phyloP scores from a whole-genome alignment of 176 grass and related monocot species.

The Oryza punctata region DNA sequence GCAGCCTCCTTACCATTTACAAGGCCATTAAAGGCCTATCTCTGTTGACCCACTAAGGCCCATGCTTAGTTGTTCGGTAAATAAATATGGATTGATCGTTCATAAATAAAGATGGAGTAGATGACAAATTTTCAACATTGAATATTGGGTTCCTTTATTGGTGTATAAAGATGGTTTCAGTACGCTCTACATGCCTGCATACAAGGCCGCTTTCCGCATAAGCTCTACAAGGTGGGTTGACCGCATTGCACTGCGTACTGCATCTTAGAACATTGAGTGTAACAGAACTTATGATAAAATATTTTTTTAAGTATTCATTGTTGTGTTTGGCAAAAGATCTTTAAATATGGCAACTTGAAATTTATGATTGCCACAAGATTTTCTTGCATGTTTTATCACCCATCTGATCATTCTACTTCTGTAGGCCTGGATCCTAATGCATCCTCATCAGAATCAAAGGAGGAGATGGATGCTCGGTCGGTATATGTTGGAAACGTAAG shows the following conservation, averaged over 20 bases:
- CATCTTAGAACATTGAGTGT: too few relatives aligned
- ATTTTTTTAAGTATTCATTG: not conserved
- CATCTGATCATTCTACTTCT: not conserved
- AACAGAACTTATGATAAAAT: not conserved
- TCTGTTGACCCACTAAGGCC: too few relatives aligned
- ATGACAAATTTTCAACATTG: not conserved
- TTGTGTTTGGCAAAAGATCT: not conserved
- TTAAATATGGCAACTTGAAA: not conserved
- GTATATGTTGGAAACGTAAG: conserved; percentile 77
- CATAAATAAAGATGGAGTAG: not conserved
- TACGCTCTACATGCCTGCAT: not conserved
- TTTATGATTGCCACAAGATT: not conserved
- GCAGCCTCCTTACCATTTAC: not conserved
- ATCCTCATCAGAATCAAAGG: conserved; percentile 62
- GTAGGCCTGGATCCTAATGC: conserved; percentile 53
- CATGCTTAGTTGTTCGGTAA: not conserved
- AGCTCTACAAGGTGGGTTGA: too few relatives aligned
- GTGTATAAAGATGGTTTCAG: not conserved
- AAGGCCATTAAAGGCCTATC: not conserved
- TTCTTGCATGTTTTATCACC: not conserved
- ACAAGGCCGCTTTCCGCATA: not conserved
- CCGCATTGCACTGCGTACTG: too few relatives aligned
- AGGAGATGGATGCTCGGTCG: conserved; percentile 71
- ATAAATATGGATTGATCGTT: not conserved
- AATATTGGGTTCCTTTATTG: not conserved